phyloP scores from a whole-genome alignment of 352 stramenopile genomes.

The Phytophthora ramorum region DNA sequence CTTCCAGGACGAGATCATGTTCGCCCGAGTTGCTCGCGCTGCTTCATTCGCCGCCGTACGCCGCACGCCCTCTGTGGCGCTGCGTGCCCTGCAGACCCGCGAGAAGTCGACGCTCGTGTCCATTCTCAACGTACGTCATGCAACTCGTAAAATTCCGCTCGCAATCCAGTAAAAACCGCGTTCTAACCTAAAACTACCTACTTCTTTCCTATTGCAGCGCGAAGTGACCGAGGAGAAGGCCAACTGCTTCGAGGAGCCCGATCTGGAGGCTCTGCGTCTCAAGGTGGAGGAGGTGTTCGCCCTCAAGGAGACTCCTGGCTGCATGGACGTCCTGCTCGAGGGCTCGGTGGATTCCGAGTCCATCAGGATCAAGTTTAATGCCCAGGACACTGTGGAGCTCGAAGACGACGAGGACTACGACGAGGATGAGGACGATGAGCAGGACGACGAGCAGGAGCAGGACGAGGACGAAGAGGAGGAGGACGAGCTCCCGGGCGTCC shows the following conservation, averaged over 20 bases:
- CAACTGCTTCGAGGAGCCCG: constrained; percentile 82
- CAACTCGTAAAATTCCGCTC: not conserved
- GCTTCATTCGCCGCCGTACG: constrained; percentile 36
- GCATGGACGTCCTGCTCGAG: constrained; percentile 74
- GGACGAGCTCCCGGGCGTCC: constrained; percentile 79
- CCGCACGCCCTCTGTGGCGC: constrained; percentile 34
- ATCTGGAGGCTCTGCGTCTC: constrained; percentile 72
- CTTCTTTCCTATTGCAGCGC: constrained; percentile 39
- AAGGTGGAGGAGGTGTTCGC: constrained; percentile 76
- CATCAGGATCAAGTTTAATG: constrained; percentile 85
- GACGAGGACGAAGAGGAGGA: constrained; percentile 67
- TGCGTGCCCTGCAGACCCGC: constrained; percentile 52
- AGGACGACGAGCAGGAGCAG: constrained; percentile 44
- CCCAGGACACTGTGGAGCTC: constrained; percentile 75
- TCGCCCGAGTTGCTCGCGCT: constrained; percentile 52
- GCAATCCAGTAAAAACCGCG: not conserved
- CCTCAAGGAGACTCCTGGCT: constrained; percentile 62
- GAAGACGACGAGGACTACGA: constrained; percentile 69
- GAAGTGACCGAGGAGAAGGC: constrained; percentile 86
- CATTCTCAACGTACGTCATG: constrained; percentile 27
- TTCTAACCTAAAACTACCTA: not conserved
- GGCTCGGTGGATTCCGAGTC: constrained; percentile 55
- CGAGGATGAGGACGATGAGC: constrained; percentile 52
- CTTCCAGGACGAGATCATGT: constrained; percentile 41
- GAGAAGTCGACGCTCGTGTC: constrained; percentile 51